Percentiles rank a stretch among this genome's conserved stretches.
phyloP scores from a whole-genome alignment of 148 eudicot species.

The Rhododendron henanense region DNA sequence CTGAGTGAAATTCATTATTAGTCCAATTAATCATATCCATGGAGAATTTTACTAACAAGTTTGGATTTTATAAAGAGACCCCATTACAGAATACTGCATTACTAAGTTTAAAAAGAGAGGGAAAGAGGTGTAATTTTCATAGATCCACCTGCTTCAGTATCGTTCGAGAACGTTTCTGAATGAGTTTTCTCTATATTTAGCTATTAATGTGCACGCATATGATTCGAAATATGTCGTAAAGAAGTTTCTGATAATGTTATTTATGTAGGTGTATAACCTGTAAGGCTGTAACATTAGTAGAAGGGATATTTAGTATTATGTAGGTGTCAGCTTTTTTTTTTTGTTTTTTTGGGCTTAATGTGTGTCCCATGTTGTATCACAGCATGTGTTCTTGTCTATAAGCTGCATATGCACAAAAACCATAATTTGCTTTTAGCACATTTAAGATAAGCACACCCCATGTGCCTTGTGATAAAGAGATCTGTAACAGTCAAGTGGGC shows the following conservation, averaged over 20 bases:
- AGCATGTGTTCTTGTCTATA: constrained; percentile 27
- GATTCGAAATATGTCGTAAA: neutral
- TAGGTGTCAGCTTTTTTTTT: constrained; percentile 24
- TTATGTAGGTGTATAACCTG: neutral
- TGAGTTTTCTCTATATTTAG: neutral
- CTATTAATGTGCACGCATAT: neutral
- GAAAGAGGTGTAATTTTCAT: neutral
- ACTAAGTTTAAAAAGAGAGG: neutral
- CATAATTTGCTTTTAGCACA: neutral
- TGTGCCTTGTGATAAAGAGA: neutral
- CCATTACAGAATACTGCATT: constrained; percentile 4
- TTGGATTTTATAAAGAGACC: constrained; percentile 7
- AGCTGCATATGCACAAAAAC: neutral
- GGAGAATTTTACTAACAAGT: constrained; percentile 1
- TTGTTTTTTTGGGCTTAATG: constrained; percentile 15
- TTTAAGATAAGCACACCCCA: neutral
- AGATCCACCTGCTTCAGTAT: neutral
- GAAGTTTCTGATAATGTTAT: neutral
- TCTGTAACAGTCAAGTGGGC: neutral
- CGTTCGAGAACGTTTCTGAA: neutral
- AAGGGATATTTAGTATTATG: constrained; percentile 14
- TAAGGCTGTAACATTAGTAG: constrained; percentile 7
- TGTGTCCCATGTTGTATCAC: constrained; percentile 24
- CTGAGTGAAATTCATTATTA: neutral
- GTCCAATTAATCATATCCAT: neutral